Evolutionary conservation across 805 yeast genomes (phyloP).

Genomic region (Dipodascus geniculatus): DNA sequence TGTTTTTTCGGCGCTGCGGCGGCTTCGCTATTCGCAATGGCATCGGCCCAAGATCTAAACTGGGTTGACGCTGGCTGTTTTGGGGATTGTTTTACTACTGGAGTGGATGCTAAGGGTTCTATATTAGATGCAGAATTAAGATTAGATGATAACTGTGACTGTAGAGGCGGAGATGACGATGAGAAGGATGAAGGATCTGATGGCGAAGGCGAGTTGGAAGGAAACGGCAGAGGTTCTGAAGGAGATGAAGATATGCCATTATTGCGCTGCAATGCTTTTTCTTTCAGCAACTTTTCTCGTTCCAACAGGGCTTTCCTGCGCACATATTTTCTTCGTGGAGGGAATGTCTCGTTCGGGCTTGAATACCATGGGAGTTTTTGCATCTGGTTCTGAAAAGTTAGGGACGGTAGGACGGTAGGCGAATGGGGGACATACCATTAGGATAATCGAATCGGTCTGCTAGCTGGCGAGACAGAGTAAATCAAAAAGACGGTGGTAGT

Average conservation of each 20-base stretch:
- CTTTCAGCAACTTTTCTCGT: neutral
- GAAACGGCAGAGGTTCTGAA: neutral
- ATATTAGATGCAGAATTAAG: neutral
- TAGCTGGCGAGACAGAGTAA: no score
- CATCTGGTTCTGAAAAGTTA: neutral
- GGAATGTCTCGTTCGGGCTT: neutral
- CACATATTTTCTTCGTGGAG: neutral
- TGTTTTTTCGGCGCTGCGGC: neutral
- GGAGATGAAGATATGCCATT: neutral
- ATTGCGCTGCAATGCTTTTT: neutral
- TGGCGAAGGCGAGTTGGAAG: neutral
- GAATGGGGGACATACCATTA: neutral
- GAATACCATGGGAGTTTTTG: conserved; percentile 1
- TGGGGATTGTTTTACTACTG: neutral
- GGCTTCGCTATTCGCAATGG: neutral
- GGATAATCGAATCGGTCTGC: no score
- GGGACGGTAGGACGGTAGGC: neutral
- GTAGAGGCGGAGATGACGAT: neutral
- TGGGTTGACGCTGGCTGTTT: neutral
- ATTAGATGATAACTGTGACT: neutral
- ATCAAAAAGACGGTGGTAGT: no score
- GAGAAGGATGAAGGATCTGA: neutral
- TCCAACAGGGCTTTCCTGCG: neutral
- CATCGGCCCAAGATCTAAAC: conserved; percentile 1
- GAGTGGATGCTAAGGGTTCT: neutral